A percentile compares a stretch with the other conserved stretches of the same genome.
Conservation (phyloP, 1,284 basidiomycete species). For the Phaffia rhodozyma region DNA sequence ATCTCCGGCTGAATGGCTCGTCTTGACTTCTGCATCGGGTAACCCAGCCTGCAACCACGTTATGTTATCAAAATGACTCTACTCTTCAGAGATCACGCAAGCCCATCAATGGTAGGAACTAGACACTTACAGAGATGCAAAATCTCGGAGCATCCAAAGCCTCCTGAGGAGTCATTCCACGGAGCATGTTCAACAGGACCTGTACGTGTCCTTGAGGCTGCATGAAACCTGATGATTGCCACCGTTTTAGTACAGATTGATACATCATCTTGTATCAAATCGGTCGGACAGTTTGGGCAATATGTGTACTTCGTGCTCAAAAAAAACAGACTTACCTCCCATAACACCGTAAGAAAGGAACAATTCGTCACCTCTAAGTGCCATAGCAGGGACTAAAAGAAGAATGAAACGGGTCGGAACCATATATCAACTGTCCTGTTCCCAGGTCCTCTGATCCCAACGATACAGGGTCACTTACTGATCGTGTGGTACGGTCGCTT, state of each 20-base stretch:
- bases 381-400: constrained; percentile 63
- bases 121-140: constrained; percentile 54
- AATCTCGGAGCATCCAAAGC: constrained; percentile 89
- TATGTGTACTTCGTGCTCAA: not conserved
- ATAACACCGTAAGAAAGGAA: constrained; percentile 85
- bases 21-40: constrained; percentile 48
- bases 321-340: constrained; percentile 41
- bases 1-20: constrained; percentile 45
- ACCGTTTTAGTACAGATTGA: not conserved
- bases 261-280: not conserved
- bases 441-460: not conserved
- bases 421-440: not conserved
- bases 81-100: not conserved
- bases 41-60: constrained; percentile 42
- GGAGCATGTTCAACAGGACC: constrained; percentile 79
- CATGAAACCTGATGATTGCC: constrained; percentile 58
- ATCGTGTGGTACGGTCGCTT: constrained; percentile 94
- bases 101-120: constrained; percentile 25
- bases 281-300: not conserved
- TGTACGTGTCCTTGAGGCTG: constrained; percentile 52
- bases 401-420: not conserved
- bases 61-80: not conserved
- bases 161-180: constrained; percentile 70
- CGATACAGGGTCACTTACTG: constrained; percentile 31
- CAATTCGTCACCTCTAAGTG: constrained; percentile 63